phyloP scores from a whole-genome alignment of 176 grass and related monocot species.

The Tillandsia leiboldiana region DNA sequence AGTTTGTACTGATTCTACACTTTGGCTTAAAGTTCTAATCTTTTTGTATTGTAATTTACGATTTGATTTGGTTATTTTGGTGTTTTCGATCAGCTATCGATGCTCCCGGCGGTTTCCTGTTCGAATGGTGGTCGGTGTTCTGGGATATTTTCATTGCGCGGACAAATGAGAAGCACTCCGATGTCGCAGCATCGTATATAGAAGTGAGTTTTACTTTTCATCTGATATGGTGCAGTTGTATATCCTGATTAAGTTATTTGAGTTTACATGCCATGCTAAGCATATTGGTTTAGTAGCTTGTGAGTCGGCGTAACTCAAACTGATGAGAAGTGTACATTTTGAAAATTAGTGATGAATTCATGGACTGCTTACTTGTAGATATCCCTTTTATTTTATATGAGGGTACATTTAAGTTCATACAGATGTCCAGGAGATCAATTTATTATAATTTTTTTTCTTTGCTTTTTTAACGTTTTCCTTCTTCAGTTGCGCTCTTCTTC shows the following conservation, averaged over 20 bases:
- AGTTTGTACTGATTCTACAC: slow-evolving; percentile 18
- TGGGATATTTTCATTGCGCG: slow-evolving; percentile 83
- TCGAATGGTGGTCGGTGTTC: slow-evolving; percentile 80
- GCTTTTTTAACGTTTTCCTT: too few species aligned
- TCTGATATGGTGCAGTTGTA: slow-evolving; percentile 5
- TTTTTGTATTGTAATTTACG: too few species aligned
- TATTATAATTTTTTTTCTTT: neutral
- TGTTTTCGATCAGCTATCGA: slow-evolving; percentile 42
- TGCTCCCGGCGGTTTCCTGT: slow-evolving; percentile 59
- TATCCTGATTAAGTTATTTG: neutral
- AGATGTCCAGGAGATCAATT: neutral
- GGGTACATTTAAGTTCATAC: neutral
- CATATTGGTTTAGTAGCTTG: too few species aligned
- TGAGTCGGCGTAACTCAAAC: too few species aligned
- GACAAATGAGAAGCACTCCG: slow-evolving; percentile 64
- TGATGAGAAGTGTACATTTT: too few species aligned
- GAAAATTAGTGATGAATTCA: too few species aligned
- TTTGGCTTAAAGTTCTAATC: too few species aligned
- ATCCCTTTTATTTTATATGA: neutral
- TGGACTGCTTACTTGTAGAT: too few species aligned
- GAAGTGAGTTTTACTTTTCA: slow-evolving; percentile 19
- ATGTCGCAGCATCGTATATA: slow-evolving; percentile 52
- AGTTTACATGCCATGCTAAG: slow-evolving; percentile 5
- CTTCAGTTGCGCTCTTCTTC: neutral
- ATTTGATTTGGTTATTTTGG: neutral